A percentile compares a stretch with the other conserved stretches of the same genome.
Conservation (phyloP, 257 asterid species). For the Solanum etuberosum region DNA sequence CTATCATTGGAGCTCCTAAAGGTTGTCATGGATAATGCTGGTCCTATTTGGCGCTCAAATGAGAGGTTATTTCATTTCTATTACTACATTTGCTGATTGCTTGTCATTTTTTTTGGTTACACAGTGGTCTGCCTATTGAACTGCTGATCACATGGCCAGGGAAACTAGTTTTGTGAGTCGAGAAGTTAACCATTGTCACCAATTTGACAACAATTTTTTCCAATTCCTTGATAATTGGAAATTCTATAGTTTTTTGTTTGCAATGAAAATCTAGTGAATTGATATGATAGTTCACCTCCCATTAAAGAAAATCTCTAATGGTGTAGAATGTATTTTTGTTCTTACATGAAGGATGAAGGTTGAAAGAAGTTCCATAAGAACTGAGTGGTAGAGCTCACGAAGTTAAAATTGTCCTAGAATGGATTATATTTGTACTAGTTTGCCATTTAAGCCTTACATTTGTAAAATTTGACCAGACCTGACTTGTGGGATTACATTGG, state of each 20-base stretch:
- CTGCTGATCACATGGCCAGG: background rate
- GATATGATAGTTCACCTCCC: background rate
- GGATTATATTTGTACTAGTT: background rate
- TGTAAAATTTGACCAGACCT: background rate
- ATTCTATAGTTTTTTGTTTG: background rate
- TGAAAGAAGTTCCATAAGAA: background rate
- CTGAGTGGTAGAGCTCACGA: background rate
- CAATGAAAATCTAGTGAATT: background rate
- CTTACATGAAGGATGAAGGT: background rate
- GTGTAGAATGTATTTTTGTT: background rate
- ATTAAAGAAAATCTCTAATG: background rate
- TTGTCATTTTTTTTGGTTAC: background rate
- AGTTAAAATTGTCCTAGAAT: background rate
- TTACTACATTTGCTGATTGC: background rate
- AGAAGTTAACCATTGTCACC: background rate
- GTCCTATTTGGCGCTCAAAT: constrained; percentile 77
- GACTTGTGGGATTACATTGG: background rate
- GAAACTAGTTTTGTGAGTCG: background rate
- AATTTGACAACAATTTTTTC: background rate
- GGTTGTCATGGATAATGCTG: constrained; percentile 83
- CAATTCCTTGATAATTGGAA: background rate
- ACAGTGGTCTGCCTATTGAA: background rate
- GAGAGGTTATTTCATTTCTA: constrained; percentile 56
- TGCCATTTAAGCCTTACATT: background rate
- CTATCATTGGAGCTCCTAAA: constrained; percentile 93